These are phyloP conservation scores for Galerina marginata DNA, from an alignment of 768 basidiomycete genomes.

Conservation along the genomic window DNA sequence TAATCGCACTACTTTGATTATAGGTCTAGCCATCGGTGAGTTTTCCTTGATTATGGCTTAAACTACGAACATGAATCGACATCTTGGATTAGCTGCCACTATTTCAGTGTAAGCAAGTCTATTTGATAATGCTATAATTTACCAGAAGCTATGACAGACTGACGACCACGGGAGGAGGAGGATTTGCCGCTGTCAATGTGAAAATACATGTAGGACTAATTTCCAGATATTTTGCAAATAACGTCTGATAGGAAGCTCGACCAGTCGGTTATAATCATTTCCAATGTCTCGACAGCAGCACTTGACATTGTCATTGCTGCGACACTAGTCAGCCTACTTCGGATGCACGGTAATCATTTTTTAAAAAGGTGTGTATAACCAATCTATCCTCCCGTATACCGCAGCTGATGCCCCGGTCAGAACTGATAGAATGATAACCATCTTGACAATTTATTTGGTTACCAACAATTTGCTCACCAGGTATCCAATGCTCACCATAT, in stretches of 20 bases:
- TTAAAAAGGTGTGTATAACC: neutral
- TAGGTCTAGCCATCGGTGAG: neutral
- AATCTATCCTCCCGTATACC: neutral
- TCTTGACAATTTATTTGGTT: neutral
- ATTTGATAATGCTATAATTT: neutral
- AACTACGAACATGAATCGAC: neutral
- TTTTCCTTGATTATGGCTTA: neutral
- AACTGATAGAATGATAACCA: neutral
- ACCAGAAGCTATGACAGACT: neutral
- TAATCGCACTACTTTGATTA: neutral
- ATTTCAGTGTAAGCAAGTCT: neutral
- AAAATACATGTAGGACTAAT: neutral
- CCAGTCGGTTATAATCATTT: neutral
- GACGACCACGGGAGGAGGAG: neutral
- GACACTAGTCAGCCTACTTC: neutral
- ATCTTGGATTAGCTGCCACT: neutral
- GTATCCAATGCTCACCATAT: neutral
- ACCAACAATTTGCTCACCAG: neutral
- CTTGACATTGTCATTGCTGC: neutral
- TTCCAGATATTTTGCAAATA: neutral
- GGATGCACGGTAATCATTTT: neutral
- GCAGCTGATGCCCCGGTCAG: neutral
- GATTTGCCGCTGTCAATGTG: neutral
- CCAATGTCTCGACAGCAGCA: neutral
- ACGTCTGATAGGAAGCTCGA: neutral